A percentile compares a stretch with the other conserved stretches of the same genome.
These are phyloP conservation scores for Lactarius hatsudake DNA, from an alignment of 768 basidiomycete genomes.

Conservation along the genomic window DNA sequence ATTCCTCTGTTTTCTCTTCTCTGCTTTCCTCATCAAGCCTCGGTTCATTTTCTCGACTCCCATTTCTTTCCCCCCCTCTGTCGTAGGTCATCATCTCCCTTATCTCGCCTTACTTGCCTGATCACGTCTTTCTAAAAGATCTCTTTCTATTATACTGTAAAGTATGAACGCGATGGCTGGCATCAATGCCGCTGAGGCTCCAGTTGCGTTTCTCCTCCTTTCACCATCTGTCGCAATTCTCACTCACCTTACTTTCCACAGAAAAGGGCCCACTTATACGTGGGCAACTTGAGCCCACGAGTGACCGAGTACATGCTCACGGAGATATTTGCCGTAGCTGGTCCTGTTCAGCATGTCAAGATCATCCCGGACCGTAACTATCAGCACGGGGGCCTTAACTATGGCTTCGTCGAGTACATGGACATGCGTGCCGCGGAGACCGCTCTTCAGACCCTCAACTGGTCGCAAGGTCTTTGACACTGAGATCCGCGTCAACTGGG, in stretches of 20 bases:
- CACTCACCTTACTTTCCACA: slow-evolving; percentile 35
- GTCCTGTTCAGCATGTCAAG: slow-evolving; percentile 97
- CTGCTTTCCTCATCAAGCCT: slow-evolving; percentile 28
- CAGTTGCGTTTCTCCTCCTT: slow-evolving; percentile 46
- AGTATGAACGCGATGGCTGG: slow-evolving; percentile 72
- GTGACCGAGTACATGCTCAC: slow-evolving; percentile 99
- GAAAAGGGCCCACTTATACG: slow-evolving; percentile 96
- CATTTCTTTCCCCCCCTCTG: slow-evolving; percentile 30
- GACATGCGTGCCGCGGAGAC: slow-evolving; percentile 99
- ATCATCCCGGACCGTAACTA: slow-evolving; percentile 99
- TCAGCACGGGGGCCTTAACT: slow-evolving; percentile 98
- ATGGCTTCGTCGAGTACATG: slow-evolving; percentile 98
- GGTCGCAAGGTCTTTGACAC: slow-evolving; percentile 99
- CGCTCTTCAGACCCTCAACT: slow-evolving; percentile 95
- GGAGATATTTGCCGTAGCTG: slow-evolving; percentile 95
- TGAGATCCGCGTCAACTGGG: slow-evolving; percentile 99
- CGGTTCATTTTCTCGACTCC: slow-evolving; percentile 28
- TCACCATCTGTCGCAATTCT: slow-evolving; percentile 1
- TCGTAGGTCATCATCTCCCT: slow-evolving; percentile 48
- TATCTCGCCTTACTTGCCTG: neutral
- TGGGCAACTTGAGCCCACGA: slow-evolving; percentile 95
- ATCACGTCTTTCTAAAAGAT: slow-evolving; percentile 5
- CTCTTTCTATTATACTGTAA: slow-evolving; percentile 37
- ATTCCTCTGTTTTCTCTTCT: slow-evolving; percentile 30
- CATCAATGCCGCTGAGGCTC: slow-evolving; percentile 72